Evolutionary conservation across 2,329 filamentous ascomycete genomes (phyloP), one percentile per base, ranked within the genome.

Genomic region (Pseudofabraea citricarpa): DNA sequence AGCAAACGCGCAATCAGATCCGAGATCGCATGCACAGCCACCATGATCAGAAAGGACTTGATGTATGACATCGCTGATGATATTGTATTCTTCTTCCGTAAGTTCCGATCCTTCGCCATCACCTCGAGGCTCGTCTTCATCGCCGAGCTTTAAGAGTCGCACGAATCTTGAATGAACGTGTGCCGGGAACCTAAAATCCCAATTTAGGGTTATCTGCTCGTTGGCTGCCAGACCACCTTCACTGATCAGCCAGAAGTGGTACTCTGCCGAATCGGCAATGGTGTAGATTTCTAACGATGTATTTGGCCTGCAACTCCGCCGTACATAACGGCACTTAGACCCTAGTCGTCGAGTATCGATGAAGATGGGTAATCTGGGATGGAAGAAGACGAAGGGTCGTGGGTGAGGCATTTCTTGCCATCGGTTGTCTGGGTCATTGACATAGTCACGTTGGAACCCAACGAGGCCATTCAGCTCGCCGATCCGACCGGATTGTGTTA

Each of bases 211-310:
- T 56, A 77, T 79, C 56, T 81, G 78, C 56, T 82, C 79, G 31
- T 74, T 71, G 1, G 80, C 71, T 13, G 74, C 65, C 44, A 97
- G 90, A 27, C 83, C 75, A 41, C 85, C 78, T 54, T 87, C 87
- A 55, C 89, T 90, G 46, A 95, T 81, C 50, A 96, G 83, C 78
- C 91, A 96, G 63, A 97, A 95, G 60, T 93, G 88, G 59, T 91
- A 95, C 52, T 91, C 84, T 1, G 81, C 83, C 3, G 77, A 75
- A 36, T 81, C 83, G 2, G 87, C 87, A 37, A 62, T 96, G 78
- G 56, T 37, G 52, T 90, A 87, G 0, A 90, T 94, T 60, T 93
- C 90, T 56, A 97, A 72, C 23, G 79, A 76, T n/a, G 93, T 81
- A 58, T 97, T 98, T 1, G 93, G 88, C 48, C 79, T 81, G 68